Base-by-base conservation (phyloP, 2,329 filamentous ascomycete species). In the Phialophora tarda region DNA sequence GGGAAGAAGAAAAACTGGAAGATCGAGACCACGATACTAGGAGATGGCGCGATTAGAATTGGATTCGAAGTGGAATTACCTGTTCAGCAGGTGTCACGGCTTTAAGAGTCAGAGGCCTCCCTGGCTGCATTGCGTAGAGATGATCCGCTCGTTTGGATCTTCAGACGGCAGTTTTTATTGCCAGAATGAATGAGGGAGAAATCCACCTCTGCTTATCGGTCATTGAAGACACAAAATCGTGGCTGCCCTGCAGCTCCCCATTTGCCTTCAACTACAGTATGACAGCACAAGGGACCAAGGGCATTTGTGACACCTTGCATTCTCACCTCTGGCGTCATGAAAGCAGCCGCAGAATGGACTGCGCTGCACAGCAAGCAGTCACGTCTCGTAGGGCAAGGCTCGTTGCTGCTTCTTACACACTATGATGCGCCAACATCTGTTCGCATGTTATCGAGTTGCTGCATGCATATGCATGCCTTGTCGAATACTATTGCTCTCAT, bases 1-100 rank as follows among this genome's bases (percentile, higher is more conserved):
- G 23, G 47, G 47, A 53, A 57, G 65, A 62, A 62, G 63, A 57
- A 53, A 44, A 47, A 56, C 41, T 56, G 48, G 34, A 21, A 44
- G 47, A 50, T 50, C 24, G 38, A 57, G 61, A 26, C 59, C 11
- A 26, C 58, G 61, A 44, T 3, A n/a, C 38, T 8, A 7, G 32
- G 34, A 34, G 55, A 54, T 23, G 55, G 60, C 24, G 41, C 17
- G 24, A 56, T 32, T 32, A 34, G n/a, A 7, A 59, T 26, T 6
- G 38, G 38, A 44, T 44, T 5, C 3, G 38, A n/a, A n/a, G 24
- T 24, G 48, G 47, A 50, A 50, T 50, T 24, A 24, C 10, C 10
- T 50, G 17, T 24, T 50, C 47, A 50, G 48, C 48, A 51, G 48
- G 14, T 11, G 24, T 44, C 48, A n/a, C 23, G 48, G 48, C 48